Evolutionary conservation across 148 eudicot genomes (phyloP), one percentile per base, ranked within the genome.

Genomic region (Silene latifolia): DNA sequence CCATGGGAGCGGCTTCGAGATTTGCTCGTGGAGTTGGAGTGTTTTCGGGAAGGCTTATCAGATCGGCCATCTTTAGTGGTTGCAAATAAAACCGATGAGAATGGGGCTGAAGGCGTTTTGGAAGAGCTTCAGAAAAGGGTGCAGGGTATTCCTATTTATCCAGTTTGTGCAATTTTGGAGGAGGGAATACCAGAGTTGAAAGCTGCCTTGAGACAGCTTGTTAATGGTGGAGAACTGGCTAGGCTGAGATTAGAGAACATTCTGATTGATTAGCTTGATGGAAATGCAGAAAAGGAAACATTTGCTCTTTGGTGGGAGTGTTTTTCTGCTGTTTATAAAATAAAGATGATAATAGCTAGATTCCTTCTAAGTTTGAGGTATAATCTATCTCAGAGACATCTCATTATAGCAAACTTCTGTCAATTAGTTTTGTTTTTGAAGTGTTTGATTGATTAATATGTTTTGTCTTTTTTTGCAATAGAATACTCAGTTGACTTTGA

Each of bases 1-100:
- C 96, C 98, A 12, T 92, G 98, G 98, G 92, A 92, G 80, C 98
- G 92, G 76, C 86, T 95, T 77, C 88, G 73, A 74, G 98, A 88
- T 82, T 80, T 95, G 73, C 82, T 92, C 21, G 78, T 81, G 77
- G 98, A 94, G 77, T 81, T 94, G 23, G 97, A 92, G 75, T 85
- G 79, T 76, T 88, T 91, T 79, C 84, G 77, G 53, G 92, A 90
- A 80, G 96, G 92, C 75, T 83, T 91, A 63, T 87, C 98, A n/a
- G 78, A 81, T 57, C 83, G 93, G 11, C 97, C 97, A 3, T 87
- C 86, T 24, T 78, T 93, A 66, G 76, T 91, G 12, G 98, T 93
- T 78, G 95, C 98, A 24, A 93, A 93, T 76, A 93, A 93, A 81
- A 86, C 87, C 46, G 98, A 93, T 44, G 97, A 91, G 82, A 82